phyloP scores from a whole-genome alignment of 2,329 filamentous ascomycete species.

The Aspergillus melleus region DNA sequence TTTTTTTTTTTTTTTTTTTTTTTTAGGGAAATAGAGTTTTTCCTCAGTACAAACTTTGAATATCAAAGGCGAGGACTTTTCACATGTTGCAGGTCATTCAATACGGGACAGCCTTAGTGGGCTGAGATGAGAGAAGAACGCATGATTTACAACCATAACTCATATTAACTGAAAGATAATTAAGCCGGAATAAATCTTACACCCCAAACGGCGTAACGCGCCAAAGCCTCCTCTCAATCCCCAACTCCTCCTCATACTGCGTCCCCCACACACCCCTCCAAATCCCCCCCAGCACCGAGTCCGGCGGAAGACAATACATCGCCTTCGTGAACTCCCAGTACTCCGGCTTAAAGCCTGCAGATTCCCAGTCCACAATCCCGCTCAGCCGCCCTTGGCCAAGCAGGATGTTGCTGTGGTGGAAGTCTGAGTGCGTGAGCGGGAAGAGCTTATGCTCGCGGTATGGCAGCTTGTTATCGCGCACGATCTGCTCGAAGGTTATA shows the following conservation, averaged over 20 bases:
- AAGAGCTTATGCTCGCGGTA: not conserved
- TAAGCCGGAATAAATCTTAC: not conserved
- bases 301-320: conserved; percentile 12
- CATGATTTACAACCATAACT: too few species aligned
- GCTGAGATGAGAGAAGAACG: too few species aligned
- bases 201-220: conserved; percentile 3
- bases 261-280: too few species aligned
- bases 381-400: conserved; percentile 20
- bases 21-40: too few species aligned
- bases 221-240: conserved; percentile 1
- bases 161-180: too few species aligned
- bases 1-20: too few species aligned
- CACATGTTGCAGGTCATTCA: too few species aligned
- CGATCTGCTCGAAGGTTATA: not conserved
- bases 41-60: too few species aligned
- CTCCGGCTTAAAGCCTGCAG: conserved; percentile 25
- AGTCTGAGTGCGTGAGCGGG: conserved; percentile 22
- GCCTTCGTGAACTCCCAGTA: conserved; percentile 31
- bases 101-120: too few species aligned
- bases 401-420: conserved; percentile 22
- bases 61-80: too few species aligned
- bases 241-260: not conserved
- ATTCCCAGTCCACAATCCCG: conserved; percentile 31
- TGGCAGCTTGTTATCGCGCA: not conserved
- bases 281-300: not conserved